phyloP scores from a whole-genome alignment of 148 eudicot species.

The Euryodendron excelsum region DNA sequence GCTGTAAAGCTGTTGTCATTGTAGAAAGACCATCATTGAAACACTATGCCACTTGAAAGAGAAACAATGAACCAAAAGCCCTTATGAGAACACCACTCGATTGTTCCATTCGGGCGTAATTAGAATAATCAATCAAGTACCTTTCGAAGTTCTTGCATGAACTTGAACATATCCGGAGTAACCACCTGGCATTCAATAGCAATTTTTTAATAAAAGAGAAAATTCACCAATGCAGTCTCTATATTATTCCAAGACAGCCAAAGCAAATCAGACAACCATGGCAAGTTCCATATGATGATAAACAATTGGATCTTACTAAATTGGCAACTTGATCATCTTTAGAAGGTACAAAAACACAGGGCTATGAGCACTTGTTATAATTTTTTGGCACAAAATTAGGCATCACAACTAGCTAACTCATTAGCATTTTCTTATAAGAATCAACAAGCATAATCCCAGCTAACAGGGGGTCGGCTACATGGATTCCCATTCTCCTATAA shows the following conservation, averaged over 20 bases:
- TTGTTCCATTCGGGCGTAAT: not conserved
- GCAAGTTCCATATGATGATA: not conserved
- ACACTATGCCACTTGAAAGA: not conserved
- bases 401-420: not conserved
- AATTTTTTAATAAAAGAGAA: not conserved
- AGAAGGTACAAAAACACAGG: not conserved
- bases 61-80: not conserved
- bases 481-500: not conserved
- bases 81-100: not conserved
- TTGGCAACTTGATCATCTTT: not conserved
- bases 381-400: not conserved
- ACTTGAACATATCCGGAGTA: slow-evolving; percentile 56
- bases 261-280: not conserved
- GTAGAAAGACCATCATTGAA: not conserved
- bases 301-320: not conserved
- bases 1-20: not conserved
- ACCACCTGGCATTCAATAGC: slow-evolving; percentile 36
- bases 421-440: not conserved
- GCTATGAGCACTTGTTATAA: not conserved
- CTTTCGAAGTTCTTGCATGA: slow-evolving; percentile 64
- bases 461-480: not conserved
- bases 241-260: not conserved
- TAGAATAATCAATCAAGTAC: slow-evolving; percentile 21
- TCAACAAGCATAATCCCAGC: too few species aligned
- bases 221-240: too few species aligned